These are phyloP conservation scores for Candida tibetensis DNA, from an alignment of 805 yeast species.

Conservation along the genomic window DNA sequence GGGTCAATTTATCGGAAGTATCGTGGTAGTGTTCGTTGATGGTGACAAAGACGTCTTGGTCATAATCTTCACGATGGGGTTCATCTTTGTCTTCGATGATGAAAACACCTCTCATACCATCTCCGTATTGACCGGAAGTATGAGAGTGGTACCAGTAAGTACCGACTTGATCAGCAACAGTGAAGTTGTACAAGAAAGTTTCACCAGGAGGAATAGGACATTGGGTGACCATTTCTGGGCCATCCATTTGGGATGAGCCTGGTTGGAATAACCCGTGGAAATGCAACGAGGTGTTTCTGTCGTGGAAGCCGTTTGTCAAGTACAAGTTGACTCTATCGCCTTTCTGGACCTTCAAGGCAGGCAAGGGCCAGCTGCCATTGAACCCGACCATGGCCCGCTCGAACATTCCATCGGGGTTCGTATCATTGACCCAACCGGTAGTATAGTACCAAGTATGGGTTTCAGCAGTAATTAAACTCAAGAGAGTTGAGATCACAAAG, in stretches of 20 bases:
- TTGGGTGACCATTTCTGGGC: conserved; percentile 83
- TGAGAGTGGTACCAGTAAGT: conserved; percentile 98
- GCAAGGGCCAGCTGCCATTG: conserved; percentile 82
- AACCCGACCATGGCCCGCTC: conserved; percentile 62
- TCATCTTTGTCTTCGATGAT: conserved; percentile 69
- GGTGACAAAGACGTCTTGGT: conserved; percentile 69
- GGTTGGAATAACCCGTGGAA: conserved; percentile 92
- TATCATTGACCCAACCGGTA: conserved; percentile 57
- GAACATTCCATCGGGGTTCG: conserved; percentile 64
- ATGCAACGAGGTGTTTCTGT: conserved; percentile 75
- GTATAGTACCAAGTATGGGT: conserved; percentile 66
- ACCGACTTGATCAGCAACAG: conserved; percentile 81
- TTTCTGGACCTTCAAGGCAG: conserved; percentile 68
- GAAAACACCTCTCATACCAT: conserved; percentile 82
- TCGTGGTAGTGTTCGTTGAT: conserved; percentile 89
- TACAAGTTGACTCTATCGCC: conserved; percentile 77
- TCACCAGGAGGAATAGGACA: conserved; percentile 88
- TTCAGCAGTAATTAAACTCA: conserved; percentile 28
- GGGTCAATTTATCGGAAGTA: conserved; percentile 47
- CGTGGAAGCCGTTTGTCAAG: conserved; percentile 70
- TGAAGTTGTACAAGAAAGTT: conserved; percentile 78
- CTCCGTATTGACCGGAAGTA: conserved; percentile 85
- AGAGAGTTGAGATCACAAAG: conserved; percentile 11
- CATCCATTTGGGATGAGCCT: conserved; percentile 79
- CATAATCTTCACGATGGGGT: conserved; percentile 60